Percentiles rank a stretch among this genome's conserved stretches.
Conservation (phyloP, 2,329 filamentous ascomycete genomes). For the Cladosporium cucumerinum region DNA sequence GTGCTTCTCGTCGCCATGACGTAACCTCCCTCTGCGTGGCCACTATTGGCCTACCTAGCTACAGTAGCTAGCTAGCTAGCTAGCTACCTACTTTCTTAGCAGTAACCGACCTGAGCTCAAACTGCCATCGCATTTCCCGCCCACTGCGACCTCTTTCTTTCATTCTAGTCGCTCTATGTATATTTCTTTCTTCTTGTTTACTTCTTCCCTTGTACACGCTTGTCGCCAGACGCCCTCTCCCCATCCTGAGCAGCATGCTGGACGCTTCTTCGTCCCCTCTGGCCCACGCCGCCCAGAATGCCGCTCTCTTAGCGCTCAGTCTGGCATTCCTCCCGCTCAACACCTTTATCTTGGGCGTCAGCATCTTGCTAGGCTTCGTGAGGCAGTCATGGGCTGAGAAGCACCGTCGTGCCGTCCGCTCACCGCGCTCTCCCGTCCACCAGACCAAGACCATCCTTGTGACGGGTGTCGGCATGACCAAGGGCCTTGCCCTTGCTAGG, state of each 20-base stretch:
- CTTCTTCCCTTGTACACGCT: neutral
- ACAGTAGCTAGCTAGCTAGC: no score
- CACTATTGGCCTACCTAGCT: neutral
- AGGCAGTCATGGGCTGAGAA: constrained; percentile 29
- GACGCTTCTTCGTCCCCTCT: constrained; percentile 33
- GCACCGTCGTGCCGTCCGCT: constrained; percentile 25
- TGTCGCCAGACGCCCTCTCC: neutral
- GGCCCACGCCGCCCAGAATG: constrained; percentile 48
- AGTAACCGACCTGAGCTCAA: neutral
- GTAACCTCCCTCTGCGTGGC: constrained; percentile 5
- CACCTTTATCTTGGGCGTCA: constrained; percentile 42
- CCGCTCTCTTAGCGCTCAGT: constrained; percentile 45
- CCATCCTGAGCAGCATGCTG: constrained; percentile 31
- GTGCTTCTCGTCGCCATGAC: constrained; percentile 12
- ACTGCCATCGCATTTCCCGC: neutral
- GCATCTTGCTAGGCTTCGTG: constrained; percentile 35
- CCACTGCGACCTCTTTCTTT: neutral
- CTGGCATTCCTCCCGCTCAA: constrained; percentile 50
- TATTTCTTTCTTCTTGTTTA: neutral
- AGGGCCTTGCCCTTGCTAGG: constrained; percentile 65
- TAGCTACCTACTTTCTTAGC: neutral
- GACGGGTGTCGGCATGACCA: constrained; percentile 69
- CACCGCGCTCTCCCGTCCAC: constrained; percentile 36
- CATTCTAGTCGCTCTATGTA: neutral
- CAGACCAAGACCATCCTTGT: constrained; percentile 60